Evolutionary conservation across 352 stramenopile species (phyloP).

Genomic region (Pythium phragmitis): DNA sequence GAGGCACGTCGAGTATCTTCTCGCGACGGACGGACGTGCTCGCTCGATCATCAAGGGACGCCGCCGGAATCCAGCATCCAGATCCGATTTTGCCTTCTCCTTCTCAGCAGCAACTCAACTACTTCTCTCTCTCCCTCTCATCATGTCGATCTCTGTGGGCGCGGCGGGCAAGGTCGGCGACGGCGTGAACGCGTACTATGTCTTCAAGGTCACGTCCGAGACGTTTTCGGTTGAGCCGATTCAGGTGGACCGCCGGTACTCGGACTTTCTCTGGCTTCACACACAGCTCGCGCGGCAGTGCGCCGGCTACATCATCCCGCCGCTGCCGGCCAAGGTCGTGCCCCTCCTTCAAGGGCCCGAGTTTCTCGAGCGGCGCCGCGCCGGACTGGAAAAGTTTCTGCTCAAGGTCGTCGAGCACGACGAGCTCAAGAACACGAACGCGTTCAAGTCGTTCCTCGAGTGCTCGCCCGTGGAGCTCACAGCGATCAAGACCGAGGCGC

Average conservation of each 20-base stretch:
- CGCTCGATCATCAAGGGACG: conserved; percentile 13
- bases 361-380: conserved; percentile 77
- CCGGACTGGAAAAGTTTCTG: conserved; percentile 77
- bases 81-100: background rate
- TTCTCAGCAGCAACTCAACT: background rate
- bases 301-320: conserved; percentile 82
- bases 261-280: conserved; percentile 86
- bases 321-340: conserved; percentile 76
- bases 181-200: conserved; percentile 82
- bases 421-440: conserved; percentile 64
- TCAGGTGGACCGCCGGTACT: conserved; percentile 80
- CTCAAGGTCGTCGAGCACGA: conserved; percentile 77
- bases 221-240: conserved; percentile 36
- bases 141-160: conserved; percentile 58
- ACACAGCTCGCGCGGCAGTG: conserved; percentile 67
- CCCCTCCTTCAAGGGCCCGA: conserved; percentile 71
- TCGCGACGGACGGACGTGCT: background rate
- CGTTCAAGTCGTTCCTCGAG: conserved; percentile 74
- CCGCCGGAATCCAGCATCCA: background rate
- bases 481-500: conserved; percentile 54
- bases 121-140: background rate
- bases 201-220: conserved; percentile 76
- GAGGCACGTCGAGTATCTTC: background rate
- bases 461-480: conserved; percentile 75
- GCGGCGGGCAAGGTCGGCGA: conserved; percentile 76